Evolutionary conservation across 2,329 filamentous ascomycete species (phyloP).

Genomic region (Alternaria metachromatica): DNA sequence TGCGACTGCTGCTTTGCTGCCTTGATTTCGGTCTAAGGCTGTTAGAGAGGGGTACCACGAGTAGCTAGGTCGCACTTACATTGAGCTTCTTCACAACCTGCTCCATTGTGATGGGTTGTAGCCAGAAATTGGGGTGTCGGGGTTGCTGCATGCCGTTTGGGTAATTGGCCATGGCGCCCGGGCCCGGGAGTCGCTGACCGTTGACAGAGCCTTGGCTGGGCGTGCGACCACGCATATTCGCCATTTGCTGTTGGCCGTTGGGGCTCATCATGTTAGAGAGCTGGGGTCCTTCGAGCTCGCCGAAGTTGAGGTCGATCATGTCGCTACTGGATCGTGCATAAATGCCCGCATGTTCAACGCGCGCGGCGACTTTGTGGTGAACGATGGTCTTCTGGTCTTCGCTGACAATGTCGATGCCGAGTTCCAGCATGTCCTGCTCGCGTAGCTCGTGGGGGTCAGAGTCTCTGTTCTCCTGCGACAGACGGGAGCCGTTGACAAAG

Average conservation of each 20-base stretch:
- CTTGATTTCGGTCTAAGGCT: constrained; percentile 80
- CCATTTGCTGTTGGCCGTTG: constrained; percentile 68
- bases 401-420: constrained; percentile 98
- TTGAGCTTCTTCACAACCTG: constrained; percentile 89
- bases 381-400: constrained; percentile 99
- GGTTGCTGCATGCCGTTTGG: constrained; percentile 70
- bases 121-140: constrained; percentile 79
- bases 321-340: constrained; percentile 73
- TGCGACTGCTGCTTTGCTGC: constrained; percentile 85
- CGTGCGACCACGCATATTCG: constrained; percentile 72
- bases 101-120: constrained; percentile 89
- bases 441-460: constrained; percentile 94
- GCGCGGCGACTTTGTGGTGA: constrained; percentile 96
- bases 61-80: constrained; percentile 60
- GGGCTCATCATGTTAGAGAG: constrained; percentile 72
- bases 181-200: constrained; percentile 66
- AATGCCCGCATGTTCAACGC: constrained; percentile 93
- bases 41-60: constrained; percentile 17
- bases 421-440: constrained; percentile 88
- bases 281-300: constrained; percentile 81
- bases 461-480: constrained; percentile 94
- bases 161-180: constrained; percentile 64
- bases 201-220: constrained; percentile 62
- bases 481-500: constrained; percentile 89
- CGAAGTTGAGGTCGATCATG: constrained; percentile 87